phyloP scores from a whole-genome alignment of 768 basidiomycete species.

The Tulasnella sp. region DNA sequence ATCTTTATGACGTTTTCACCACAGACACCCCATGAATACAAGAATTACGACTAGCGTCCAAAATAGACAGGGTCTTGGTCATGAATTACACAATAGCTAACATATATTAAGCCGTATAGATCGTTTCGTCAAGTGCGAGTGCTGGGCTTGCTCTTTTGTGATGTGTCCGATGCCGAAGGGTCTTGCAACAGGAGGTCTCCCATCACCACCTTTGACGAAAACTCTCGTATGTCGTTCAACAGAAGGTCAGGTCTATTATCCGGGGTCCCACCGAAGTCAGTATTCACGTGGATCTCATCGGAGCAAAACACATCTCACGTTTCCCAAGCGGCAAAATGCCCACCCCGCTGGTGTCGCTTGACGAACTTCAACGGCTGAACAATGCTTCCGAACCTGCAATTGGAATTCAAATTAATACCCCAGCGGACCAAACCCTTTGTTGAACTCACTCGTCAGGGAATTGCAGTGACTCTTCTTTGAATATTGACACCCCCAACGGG shows the following conservation, averaged over 20 bases:
- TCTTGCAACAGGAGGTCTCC: too few species aligned
- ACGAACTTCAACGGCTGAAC: constrained; percentile 12
- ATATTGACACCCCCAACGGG: constrained; percentile 7
- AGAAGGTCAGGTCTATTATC: neutral
- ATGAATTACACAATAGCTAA: too few species aligned
- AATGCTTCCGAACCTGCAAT: neutral
- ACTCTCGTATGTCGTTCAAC: neutral
- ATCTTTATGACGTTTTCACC: too few species aligned
- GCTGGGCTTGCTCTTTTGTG: too few species aligned
- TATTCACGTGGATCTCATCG: neutral
- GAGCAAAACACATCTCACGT: neutral
- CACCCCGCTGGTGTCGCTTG: constrained; percentile 5
- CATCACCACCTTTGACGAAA: neutral
- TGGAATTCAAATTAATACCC: neutral
- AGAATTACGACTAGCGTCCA: too few species aligned
- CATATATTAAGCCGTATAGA: too few species aligned
- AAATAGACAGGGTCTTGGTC: too few species aligned
- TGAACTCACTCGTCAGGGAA: constrained; percentile 7
- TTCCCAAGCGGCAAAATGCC: constrained; percentile 15
- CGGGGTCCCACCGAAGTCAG: neutral
- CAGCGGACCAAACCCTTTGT: neutral
- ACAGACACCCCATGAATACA: too few species aligned
- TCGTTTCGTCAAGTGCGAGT: too few species aligned
- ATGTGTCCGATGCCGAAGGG: too few species aligned
- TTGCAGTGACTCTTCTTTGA: constrained; percentile 3